phyloP scores from a whole-genome alignment of 2,329 filamentous ascomycete species.

The Penicillium sumatraense region DNA sequence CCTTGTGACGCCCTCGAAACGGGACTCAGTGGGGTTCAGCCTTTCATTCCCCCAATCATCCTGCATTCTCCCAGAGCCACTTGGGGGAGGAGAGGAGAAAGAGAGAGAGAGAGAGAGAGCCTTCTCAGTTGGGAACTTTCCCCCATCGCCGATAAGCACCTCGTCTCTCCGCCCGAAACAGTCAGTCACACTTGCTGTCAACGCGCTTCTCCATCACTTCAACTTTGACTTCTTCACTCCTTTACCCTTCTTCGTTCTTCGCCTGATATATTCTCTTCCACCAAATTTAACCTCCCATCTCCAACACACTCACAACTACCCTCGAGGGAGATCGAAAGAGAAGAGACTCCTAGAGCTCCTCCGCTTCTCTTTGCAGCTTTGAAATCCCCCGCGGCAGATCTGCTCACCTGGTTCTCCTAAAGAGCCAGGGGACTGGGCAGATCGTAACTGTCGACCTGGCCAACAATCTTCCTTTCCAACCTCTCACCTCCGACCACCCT shows the following conservation, averaged over 20 bases:
- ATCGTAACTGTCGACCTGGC: slow-evolving; percentile 69
- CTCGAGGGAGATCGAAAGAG: not conserved
- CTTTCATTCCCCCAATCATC: not conserved
- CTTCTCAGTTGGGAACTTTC: too few relatives aligned
- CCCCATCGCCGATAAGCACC: slow-evolving; percentile 6
- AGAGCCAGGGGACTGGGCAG: slow-evolving; percentile 49
- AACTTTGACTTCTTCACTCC: not conserved
- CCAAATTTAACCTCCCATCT: not conserved
- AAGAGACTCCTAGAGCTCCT: slow-evolving; percentile 16
- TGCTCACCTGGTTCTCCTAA: slow-evolving; percentile 50
- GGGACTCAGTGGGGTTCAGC: not conserved
- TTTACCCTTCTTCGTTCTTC: too few relatives aligned
- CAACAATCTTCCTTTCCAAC: slow-evolving; percentile 65
- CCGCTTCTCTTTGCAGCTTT: not conserved
- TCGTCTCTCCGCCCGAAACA: too few relatives aligned
- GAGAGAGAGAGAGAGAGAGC: too few relatives aligned
- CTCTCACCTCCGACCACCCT: slow-evolving; percentile 71
- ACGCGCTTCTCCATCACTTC: too few relatives aligned
- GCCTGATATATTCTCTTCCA: not conserved
- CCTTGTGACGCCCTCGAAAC: not conserved
- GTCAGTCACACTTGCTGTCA: not conserved
- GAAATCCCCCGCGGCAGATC: slow-evolving; percentile 34
- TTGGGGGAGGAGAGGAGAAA: too few relatives aligned
- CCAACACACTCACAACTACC: slow-evolving; percentile 11
- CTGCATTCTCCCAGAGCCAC: not conserved